These are phyloP conservation scores for Scedosporium dehoogii DNA, from an alignment of 2,329 filamentous ascomycete species.

Conservation along the genomic window DNA sequence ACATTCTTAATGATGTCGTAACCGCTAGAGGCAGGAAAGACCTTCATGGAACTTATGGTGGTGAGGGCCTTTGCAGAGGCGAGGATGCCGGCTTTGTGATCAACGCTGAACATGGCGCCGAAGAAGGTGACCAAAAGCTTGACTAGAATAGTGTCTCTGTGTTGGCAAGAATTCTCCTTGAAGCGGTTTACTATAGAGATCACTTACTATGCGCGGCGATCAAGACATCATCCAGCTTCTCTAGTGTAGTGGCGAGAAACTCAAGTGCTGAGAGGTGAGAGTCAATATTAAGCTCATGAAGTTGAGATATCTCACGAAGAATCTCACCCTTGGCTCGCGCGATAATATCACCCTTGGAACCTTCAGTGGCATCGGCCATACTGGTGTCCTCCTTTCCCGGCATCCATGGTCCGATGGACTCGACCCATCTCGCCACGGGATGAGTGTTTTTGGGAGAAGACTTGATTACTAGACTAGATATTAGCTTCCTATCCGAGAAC, in stretches of 20 bases:
- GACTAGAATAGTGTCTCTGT: constrained; percentile 17
- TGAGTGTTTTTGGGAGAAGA: constrained; percentile 30
- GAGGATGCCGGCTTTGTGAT: constrained; percentile 49
- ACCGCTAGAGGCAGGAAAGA: constrained; percentile 38
- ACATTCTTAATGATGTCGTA: constrained; percentile 39
- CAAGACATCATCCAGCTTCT: constrained; percentile 35
- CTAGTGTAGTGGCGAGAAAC: constrained; percentile 45
- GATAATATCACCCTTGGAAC: constrained; percentile 39
- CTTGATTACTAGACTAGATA: constrained; percentile 23
- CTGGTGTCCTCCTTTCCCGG: constrained; percentile 26
- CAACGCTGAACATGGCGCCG: constrained; percentile 46
- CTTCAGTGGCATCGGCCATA: constrained; percentile 27
- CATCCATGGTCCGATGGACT: constrained; percentile 46
- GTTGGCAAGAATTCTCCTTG: not conserved
- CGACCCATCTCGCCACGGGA: constrained; percentile 43
- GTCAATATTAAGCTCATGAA: constrained; percentile 7
- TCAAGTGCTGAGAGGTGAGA: constrained; percentile 31
- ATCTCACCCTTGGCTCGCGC: constrained; percentile 39
- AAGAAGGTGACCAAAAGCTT: constrained; percentile 44
- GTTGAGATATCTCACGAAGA: not conserved
- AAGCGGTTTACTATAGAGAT: not conserved
- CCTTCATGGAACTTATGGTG: constrained; percentile 37
- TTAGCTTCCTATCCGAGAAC: not conserved
- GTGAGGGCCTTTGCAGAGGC: constrained; percentile 43
- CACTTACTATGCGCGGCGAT: constrained; percentile 38